A percentile compares a stretch with the other conserved stretches of the same genome.
Evolutionary conservation across 2,329 filamentous ascomycete genomes (phyloP).

Genomic region (Bisporella sp.): DNA sequence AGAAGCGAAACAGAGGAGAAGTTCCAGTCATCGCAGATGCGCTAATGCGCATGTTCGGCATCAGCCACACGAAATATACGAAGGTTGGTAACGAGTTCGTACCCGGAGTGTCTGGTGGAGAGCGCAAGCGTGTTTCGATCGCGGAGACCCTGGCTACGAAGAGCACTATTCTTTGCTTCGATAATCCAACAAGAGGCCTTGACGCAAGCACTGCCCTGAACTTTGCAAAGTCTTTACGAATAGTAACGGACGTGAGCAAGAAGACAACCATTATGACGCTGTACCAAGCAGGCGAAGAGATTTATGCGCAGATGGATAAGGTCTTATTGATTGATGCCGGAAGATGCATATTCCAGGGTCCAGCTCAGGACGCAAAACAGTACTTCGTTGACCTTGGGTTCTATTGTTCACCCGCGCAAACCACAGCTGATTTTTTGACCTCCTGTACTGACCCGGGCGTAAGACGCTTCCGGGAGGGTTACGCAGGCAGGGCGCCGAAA

Average conservation of each 20-base stretch:
- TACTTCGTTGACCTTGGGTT: conserved; percentile 63
- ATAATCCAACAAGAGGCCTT: conserved; percentile 74
- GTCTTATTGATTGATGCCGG: conserved; percentile 71
- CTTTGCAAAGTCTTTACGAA: conserved; percentile 62
- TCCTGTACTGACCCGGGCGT: conserved; percentile 65
- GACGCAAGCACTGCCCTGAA: conserved; percentile 75
- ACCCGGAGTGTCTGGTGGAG: conserved; percentile 71
- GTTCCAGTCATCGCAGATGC: conserved; percentile 50
- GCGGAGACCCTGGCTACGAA: conserved; percentile 71
- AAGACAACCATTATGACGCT: conserved; percentile 62
- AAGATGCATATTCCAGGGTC: conserved; percentile 59
- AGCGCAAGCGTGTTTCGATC: conserved; percentile 74
- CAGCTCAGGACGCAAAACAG: conserved; percentile 50
- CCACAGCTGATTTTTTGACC: conserved; percentile 72
- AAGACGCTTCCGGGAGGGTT: conserved; percentile 59
- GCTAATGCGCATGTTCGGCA: conserved; percentile 71
- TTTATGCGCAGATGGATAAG: conserved; percentile 72
- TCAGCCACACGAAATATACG: conserved; percentile 67
- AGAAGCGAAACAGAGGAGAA: conserved; percentile 53
- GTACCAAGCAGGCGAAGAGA: conserved; percentile 63
- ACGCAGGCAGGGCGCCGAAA: conserved; percentile 51
- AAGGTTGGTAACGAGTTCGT: conserved; percentile 62
- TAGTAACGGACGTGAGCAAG: conserved; percentile 71
- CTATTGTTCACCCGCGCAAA: conserved; percentile 46
- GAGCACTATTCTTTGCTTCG: conserved; percentile 69